Evolutionary conservation across 2,329 filamentous ascomycete genomes (phyloP).

Genomic region (Claviceps paspali): DNA sequence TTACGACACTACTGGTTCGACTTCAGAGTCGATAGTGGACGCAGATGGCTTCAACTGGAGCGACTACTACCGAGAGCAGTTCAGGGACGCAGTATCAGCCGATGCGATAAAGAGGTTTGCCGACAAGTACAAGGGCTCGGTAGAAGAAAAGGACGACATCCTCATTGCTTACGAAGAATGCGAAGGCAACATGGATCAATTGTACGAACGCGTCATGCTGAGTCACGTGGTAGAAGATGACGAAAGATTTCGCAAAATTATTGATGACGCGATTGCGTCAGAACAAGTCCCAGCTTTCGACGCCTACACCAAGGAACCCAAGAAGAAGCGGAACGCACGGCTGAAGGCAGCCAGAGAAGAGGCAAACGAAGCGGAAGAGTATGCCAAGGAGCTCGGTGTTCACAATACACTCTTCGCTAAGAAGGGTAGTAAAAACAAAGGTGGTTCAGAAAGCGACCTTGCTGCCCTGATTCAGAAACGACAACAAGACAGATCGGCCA

Average conservation of each 20-base stretch:
- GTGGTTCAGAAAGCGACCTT: constrained; percentile 36
- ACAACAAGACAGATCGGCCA: constrained; percentile 44
- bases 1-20: constrained; percentile 84
- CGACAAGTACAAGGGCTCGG: constrained; percentile 65
- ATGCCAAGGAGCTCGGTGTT: constrained; percentile 60
- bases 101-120: constrained; percentile 65
- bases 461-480: constrained; percentile 61
- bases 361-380: constrained; percentile 55
- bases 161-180: constrained; percentile 58
- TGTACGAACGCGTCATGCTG: constrained; percentile 79
- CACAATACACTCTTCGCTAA: constrained; percentile 52
- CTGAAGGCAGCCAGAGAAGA: constrained; percentile 50
- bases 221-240: constrained; percentile 76
- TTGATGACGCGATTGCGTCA: constrained; percentile 62
- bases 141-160: constrained; percentile 69
- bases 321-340: constrained; percentile 43
- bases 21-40: constrained; percentile 65
- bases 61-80: constrained; percentile 78
- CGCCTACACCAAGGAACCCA: constrained; percentile 60
- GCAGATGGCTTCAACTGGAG: constrained; percentile 78
- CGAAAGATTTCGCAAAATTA: constrained; percentile 63
- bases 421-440: constrained; percentile 29
- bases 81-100: constrained; percentile 56
- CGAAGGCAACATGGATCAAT: constrained; percentile 58
- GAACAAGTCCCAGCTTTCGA: constrained; percentile 52